phyloP scores from a whole-genome alignment of 768 basidiomycete genomes.

The Albatrellus ellisii region DNA sequence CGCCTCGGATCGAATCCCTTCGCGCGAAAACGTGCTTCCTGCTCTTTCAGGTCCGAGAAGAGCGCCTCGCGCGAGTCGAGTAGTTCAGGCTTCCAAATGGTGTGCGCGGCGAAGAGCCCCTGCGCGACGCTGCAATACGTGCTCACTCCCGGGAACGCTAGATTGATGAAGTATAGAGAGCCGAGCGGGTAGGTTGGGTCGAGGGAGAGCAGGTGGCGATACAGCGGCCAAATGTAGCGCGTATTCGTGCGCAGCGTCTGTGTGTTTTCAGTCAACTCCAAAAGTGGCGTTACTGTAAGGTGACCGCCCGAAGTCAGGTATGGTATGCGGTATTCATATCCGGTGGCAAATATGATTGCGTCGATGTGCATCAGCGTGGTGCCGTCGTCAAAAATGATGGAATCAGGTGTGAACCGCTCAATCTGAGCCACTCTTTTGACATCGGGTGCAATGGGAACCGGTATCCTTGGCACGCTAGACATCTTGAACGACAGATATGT shows the following conservation, averaged over 20 bases:
- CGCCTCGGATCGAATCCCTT: conserved; percentile 35
- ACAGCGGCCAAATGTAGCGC: conserved; percentile 41
- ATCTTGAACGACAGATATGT: conserved; percentile 24
- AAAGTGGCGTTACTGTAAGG: conserved; percentile 14
- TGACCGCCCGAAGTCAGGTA: conserved; percentile 24
- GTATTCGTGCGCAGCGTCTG: conserved; percentile 32
- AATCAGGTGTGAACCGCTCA: conserved; percentile 31
- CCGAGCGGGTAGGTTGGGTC: conserved; percentile 32
- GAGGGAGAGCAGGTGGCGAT: conserved; percentile 39
- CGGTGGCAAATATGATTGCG: conserved; percentile 37
- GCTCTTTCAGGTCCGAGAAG: conserved; percentile 22
- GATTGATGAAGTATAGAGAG: conserved; percentile 41
- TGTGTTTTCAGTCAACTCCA: neutral
- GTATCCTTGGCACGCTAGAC: conserved; percentile 8
- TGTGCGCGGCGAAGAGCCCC: conserved; percentile 31
- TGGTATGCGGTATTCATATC: conserved; percentile 39
- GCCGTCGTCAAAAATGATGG: conserved; percentile 35
- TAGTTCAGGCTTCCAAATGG: conserved; percentile 27
- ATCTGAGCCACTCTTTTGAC: conserved; percentile 27
- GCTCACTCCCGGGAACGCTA: conserved; percentile 34
- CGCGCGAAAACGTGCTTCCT: conserved; percentile 28
- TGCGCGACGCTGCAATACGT: conserved; percentile 38
- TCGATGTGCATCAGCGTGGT: conserved; percentile 28
- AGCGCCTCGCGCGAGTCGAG: conserved; percentile 30
- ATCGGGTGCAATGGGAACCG: conserved; percentile 4